A percentile compares a stretch with the other conserved stretches of the same genome.
phyloP scores from a whole-genome alignment of 2,329 filamentous ascomycete species.

The Claviceps sp. region DNA sequence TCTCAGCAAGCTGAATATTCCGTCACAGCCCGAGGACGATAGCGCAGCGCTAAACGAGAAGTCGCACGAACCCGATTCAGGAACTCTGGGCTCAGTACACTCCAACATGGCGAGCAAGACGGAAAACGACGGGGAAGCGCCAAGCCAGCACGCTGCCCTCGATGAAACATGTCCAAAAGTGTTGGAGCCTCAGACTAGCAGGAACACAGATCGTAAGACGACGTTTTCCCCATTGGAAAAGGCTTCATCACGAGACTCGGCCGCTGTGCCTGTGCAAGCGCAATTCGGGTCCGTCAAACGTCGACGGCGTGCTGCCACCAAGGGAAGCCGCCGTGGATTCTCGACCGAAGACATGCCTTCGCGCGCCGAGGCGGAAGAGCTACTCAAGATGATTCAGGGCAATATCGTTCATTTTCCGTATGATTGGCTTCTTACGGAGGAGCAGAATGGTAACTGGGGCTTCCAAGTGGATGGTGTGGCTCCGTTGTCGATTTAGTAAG shows the following conservation, averaged over 20 bases:
- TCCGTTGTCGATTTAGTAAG: slow-evolving; percentile 93
- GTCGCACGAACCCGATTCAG: slow-evolving; percentile 1
- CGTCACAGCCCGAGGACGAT: slow-evolving; percentile 17
- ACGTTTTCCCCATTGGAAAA: slow-evolving; percentile 44
- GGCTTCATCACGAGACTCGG: slow-evolving; percentile 25
- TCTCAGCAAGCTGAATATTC: slow-evolving; percentile 19
- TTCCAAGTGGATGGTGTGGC: slow-evolving; percentile 94
- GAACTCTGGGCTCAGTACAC: slow-evolving; percentile 23
- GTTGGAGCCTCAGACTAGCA: slow-evolving; percentile 23
- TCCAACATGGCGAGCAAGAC: slow-evolving; percentile 17
- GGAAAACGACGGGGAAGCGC: neutral
- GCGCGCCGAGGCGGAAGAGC: slow-evolving; percentile 63
- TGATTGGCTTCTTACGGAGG: slow-evolving; percentile 86
- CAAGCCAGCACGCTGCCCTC: slow-evolving; percentile 32
- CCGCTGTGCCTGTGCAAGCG: slow-evolving; percentile 15
- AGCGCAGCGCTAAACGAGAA: slow-evolving; percentile 22
- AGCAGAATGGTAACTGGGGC: slow-evolving; percentile 88
- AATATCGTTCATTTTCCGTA: slow-evolving; percentile 87
- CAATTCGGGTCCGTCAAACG: slow-evolving; percentile 40
- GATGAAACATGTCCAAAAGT: slow-evolving; percentile 23
- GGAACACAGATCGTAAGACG: slow-evolving; percentile 34
- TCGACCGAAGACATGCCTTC: slow-evolving; percentile 63
- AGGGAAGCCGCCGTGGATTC: slow-evolving; percentile 50
- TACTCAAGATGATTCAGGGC: slow-evolving; percentile 73
- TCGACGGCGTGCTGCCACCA: slow-evolving; percentile 56